phyloP scores from a whole-genome alignment of 2,329 filamentous ascomycete species.

The Penicillium sclerotigenum region DNA sequence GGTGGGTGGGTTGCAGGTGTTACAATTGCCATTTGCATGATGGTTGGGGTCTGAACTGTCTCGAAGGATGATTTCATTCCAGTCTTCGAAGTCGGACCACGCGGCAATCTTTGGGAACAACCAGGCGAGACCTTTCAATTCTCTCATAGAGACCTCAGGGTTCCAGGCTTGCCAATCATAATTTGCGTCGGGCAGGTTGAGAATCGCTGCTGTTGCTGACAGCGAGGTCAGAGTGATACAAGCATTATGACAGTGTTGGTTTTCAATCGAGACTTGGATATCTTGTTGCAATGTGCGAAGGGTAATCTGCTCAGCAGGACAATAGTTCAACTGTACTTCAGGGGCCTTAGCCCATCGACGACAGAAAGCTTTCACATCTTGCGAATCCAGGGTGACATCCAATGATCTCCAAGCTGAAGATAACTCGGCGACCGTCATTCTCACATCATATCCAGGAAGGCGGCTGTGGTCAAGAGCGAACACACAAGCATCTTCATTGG shows the following conservation, averaged over 20 bases:
- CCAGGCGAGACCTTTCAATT: slow-evolving; percentile 33
- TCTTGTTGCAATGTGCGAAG: slow-evolving; percentile 22
- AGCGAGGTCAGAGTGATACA: slow-evolving; percentile 34
- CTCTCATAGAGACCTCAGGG: slow-evolving; percentile 24
- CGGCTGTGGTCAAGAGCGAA: slow-evolving; percentile 52
- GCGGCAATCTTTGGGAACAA: slow-evolving; percentile 29
- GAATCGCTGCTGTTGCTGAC: slow-evolving; percentile 16
- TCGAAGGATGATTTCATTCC: slow-evolving; percentile 22
- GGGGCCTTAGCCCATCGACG: slow-evolving; percentile 29
- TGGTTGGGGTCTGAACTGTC: neutral
- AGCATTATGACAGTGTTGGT: slow-evolving; percentile 29
- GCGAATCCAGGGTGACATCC: slow-evolving; percentile 11
- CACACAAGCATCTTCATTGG: slow-evolving; percentile 53
- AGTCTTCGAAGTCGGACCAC: slow-evolving; percentile 28
- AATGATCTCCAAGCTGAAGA: slow-evolving; percentile 46
- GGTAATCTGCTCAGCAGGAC: slow-evolving; percentile 16
- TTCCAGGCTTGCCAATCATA: slow-evolving; percentile 29
- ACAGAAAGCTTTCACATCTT: slow-evolving; percentile 30
- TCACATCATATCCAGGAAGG: slow-evolving; percentile 47
- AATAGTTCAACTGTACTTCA: slow-evolving; percentile 21
- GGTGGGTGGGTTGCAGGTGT: slow-evolving; percentile 32
- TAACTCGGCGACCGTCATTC: slow-evolving; percentile 49
- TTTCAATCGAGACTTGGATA: slow-evolving; percentile 13
- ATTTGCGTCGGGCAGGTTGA: slow-evolving; percentile 16
- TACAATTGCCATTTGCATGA: slow-evolving; percentile 18